Percentiles rank a stretch among this genome's conserved stretches.
Evolutionary conservation across 768 basidiomycete genomes (phyloP).

Genomic region (Xerocomellus amylosporus): DNA sequence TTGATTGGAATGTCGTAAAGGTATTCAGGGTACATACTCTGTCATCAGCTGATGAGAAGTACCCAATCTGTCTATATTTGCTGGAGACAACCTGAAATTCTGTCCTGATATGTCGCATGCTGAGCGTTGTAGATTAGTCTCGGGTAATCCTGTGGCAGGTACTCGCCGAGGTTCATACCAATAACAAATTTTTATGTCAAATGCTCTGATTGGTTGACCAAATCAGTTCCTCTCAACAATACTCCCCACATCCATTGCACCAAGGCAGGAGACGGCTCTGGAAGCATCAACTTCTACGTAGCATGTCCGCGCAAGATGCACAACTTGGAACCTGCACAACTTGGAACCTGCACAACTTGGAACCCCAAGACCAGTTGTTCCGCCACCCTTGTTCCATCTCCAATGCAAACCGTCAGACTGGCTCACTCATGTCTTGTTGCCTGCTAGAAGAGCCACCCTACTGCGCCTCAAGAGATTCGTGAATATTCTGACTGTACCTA

Average conservation of each 20-base stretch:
- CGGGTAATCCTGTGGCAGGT: too few relatives aligned
- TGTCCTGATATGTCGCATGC: too few relatives aligned
- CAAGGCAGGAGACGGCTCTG: background rate
- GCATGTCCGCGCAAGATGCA: conserved; percentile 7
- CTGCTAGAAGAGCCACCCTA: conserved; percentile 2
- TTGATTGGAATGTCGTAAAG: too few relatives aligned
- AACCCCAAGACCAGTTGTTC: background rate
- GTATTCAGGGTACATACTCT: too few relatives aligned
- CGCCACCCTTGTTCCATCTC: background rate
- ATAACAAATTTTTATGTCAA: too few relatives aligned
- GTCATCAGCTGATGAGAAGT: too few relatives aligned
- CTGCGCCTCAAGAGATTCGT: conserved; percentile 1
- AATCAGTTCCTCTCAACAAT: background rate
- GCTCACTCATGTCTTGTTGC: conserved; percentile 4
- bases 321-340: too few relatives aligned
- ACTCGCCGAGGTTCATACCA: too few relatives aligned
- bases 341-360: too few relatives aligned
- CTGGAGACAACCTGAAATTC: too few relatives aligned
- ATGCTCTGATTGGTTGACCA: conserved; percentile 4
- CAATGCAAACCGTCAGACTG: background rate
- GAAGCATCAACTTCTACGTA: conserved; percentile 3
- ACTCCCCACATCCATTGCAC: conserved; percentile 1
- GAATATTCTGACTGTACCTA: conserved; percentile 7
- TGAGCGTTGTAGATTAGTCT: too few relatives aligned
- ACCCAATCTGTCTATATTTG: too few relatives aligned